These are phyloP conservation scores for Rubroboletus satanas DNA, from an alignment of 768 basidiomycete genomes.

Conservation along the genomic window DNA sequence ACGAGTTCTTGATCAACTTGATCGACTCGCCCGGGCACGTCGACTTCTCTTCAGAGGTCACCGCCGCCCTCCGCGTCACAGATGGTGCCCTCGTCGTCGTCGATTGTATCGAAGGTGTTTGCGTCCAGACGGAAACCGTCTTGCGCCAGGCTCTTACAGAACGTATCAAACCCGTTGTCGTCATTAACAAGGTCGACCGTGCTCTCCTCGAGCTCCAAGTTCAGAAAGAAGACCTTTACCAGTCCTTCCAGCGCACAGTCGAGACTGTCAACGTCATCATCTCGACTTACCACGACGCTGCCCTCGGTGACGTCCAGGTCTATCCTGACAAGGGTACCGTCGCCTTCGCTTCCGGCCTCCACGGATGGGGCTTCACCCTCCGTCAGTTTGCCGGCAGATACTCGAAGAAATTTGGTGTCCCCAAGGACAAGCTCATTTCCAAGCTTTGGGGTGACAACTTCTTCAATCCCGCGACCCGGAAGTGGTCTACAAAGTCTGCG, in stretches of 20 bases:
- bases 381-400: constrained; percentile 94
- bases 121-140: constrained; percentile 99
- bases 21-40: constrained; percentile 99
- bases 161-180: constrained; percentile 98
- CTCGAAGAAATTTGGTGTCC: constrained; percentile 97
- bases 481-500: constrained; percentile 82
- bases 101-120: constrained; percentile 99
- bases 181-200: constrained; percentile 99
- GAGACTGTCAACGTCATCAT: constrained; percentile 98
- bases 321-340: constrained; percentile 98
- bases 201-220: constrained; percentile 98
- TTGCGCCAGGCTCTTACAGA: constrained; percentile 95
- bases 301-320: constrained; percentile 97
- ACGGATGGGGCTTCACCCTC: constrained; percentile 99
- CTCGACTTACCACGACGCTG: constrained; percentile 91
- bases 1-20: constrained; percentile 99
- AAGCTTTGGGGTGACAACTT: constrained; percentile 99
- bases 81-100: constrained; percentile 99
- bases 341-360: constrained; percentile 98
- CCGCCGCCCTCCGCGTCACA: constrained; percentile 98
- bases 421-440: constrained; percentile 96
- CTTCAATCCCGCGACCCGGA: constrained; percentile 95
- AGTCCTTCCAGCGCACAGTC: constrained; percentile 95
- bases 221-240: constrained; percentile 93
- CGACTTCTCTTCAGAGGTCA: constrained; percentile 99